These are phyloP conservation scores for Onygenales sp. DNA, from an alignment of 2,329 filamentous ascomycete genomes.

Conservation along the genomic window DNA sequence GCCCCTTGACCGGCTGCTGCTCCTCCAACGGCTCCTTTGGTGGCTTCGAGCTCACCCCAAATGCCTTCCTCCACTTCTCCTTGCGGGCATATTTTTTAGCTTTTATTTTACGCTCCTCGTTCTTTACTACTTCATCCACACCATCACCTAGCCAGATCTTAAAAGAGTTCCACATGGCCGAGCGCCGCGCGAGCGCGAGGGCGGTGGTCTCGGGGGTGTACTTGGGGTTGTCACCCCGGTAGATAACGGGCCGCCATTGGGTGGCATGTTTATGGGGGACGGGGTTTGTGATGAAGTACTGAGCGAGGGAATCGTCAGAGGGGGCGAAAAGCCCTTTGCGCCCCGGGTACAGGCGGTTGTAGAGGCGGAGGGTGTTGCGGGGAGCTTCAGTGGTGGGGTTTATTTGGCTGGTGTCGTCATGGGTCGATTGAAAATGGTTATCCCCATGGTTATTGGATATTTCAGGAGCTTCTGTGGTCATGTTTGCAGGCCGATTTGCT, in stretches of 20 bases:
- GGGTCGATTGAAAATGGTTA: background rate
- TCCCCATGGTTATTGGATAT: too few relatives aligned
- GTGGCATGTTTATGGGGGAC: background rate
- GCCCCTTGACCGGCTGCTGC: background rate
- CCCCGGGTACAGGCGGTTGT: background rate
- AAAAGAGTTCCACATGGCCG: conserved; percentile 1
- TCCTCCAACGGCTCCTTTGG: conserved; percentile 1
- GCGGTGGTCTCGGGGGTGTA: background rate
- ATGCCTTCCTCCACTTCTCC: conserved; percentile 1
- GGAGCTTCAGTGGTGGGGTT: background rate
- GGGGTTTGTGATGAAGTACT: conserved; percentile 1
- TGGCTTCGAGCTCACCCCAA: background rate
- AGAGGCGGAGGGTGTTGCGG: background rate
- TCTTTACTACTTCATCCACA: background rate
- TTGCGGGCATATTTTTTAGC: background rate
- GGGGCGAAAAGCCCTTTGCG: background rate
- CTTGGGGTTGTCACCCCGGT: conserved; percentile 2
- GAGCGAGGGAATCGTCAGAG: background rate
- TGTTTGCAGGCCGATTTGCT: too few relatives aligned
- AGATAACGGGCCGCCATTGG: background rate
- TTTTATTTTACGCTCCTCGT: background rate
- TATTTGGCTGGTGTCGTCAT: background rate
- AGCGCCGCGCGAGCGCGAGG: background rate
- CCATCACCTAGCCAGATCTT: conserved; percentile 1
- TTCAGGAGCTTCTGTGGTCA: too few relatives aligned